Percentiles rank a stretch among this genome's conserved stretches.
phyloP scores from a whole-genome alignment of 345 rosid species.

The Luvunga scandens region DNA sequence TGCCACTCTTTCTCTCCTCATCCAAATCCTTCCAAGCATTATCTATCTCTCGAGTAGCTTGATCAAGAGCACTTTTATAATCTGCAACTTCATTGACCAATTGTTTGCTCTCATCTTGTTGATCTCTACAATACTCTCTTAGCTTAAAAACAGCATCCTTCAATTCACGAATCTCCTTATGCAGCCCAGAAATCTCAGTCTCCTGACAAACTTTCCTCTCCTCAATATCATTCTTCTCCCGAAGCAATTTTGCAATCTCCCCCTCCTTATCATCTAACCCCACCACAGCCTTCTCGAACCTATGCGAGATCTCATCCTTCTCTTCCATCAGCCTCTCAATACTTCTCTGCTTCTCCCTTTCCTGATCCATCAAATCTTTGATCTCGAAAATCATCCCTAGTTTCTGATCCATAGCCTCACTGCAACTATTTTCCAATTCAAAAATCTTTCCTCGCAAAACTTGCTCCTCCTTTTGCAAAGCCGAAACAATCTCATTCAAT shows the following conservation, averaged over 20 bases:
- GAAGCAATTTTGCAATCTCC: conserved; percentile 29
- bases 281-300: conserved; percentile 18
- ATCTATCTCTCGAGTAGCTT: conserved; percentile 40
- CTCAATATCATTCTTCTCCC: conserved; percentile 48
- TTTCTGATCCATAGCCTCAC: conserved; percentile 37
- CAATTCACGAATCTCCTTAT: conserved; percentile 33
- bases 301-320: conserved; percentile 20
- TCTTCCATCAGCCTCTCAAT: conserved; percentile 34
- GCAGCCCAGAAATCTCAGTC: conserved; percentile 40
- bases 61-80: conserved; percentile 27
- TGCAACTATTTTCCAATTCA: conserved; percentile 47
- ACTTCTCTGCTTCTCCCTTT: conserved; percentile 27
- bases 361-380: conserved; percentile 37
- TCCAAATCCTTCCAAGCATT: conserved; percentile 32
- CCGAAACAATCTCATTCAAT: conserved; percentile 25
- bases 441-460: conserved; percentile 25
- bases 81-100: conserved; percentile 28
- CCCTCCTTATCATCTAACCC: conserved; percentile 31
- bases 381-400: conserved; percentile 35
- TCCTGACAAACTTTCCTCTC: conserved; percentile 33
- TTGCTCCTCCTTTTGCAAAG: conserved; percentile 41
- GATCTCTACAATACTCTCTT: conserved; percentile 24
- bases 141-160: conserved; percentile 25
- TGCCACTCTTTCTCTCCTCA: conserved; percentile 41
- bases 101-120: conserved; percentile 33